Evolutionary conservation across 2,329 filamentous ascomycete species (phyloP).

Genomic region (Aspergillus sp.): DNA sequence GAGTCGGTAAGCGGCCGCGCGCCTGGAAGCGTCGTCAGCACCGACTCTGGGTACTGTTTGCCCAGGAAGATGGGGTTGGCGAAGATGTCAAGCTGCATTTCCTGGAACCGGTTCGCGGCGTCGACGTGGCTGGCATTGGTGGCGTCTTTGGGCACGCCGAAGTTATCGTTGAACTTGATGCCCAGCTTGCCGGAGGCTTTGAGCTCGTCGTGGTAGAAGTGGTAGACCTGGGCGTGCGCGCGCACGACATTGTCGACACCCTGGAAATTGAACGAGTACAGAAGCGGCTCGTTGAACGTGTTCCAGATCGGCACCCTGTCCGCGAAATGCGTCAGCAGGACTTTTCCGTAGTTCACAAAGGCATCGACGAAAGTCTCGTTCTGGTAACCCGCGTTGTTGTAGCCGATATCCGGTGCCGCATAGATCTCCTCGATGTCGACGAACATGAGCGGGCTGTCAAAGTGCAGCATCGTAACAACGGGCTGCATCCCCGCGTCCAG

Average conservation of each 20-base stretch:
- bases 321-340: slow-evolving; percentile 30
- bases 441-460: slow-evolving; percentile 20
- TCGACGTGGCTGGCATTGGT: slow-evolving; percentile 15
- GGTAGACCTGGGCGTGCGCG: slow-evolving; percentile 30
- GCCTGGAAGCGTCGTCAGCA: slow-evolving; percentile 38
- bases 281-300: slow-evolving; percentile 34
- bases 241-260: slow-evolving; percentile 41
- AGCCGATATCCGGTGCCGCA: slow-evolving; percentile 15
- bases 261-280: slow-evolving; percentile 37
- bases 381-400: slow-evolving; percentile 22
- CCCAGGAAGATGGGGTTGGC: slow-evolving; percentile 37
- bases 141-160: slow-evolving; percentile 40
- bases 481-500: slow-evolving; percentile 37
- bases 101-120: slow-evolving; percentile 24
- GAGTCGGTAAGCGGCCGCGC: slow-evolving; percentile 37
- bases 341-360: slow-evolving; percentile 30
- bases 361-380: slow-evolving; percentile 34
- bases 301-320: slow-evolving; percentile 34
- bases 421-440: slow-evolving; percentile 10
- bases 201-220: slow-evolving; percentile 31
- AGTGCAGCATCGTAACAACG: slow-evolving; percentile 33
- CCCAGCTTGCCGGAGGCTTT: slow-evolving; percentile 36
- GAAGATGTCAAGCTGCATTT: slow-evolving; percentile 33
- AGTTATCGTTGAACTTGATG: slow-evolving; percentile 42
- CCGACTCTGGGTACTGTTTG: slow-evolving; percentile 34